A percentile compares a stretch with the other conserved stretches of the same genome.
Evolutionary conservation across 2,329 filamentous ascomycete genomes (phyloP).

Genomic region (Gnomoniopsis smithogilvyi): DNA sequence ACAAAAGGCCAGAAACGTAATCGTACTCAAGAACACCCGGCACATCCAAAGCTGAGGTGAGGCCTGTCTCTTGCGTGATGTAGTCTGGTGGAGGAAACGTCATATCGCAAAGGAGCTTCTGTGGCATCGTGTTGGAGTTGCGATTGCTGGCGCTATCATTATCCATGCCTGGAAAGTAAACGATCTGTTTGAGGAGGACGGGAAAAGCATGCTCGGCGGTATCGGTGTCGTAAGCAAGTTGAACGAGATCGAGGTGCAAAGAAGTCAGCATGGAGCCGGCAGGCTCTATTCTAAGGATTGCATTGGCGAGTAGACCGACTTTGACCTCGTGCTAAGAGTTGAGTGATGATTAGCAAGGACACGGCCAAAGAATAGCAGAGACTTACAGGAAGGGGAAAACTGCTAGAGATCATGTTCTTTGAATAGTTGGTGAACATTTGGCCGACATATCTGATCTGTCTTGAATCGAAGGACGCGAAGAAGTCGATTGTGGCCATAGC

Average conservation of each 20-base stretch:
- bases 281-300: slow-evolving; percentile 65
- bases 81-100: slow-evolving; percentile 48
- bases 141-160: slow-evolving; percentile 21
- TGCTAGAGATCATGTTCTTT: slow-evolving; percentile 34
- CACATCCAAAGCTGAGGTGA: slow-evolving; percentile 52
- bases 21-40: slow-evolving; percentile 65
- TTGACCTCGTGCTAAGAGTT: slow-evolving; percentile 41
- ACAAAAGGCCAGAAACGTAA: slow-evolving; percentile 60
- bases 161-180: slow-evolving; percentile 57
- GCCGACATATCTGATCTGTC: slow-evolving; percentile 52
- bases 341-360: neutral
- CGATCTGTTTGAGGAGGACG: slow-evolving; percentile 62
- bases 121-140: slow-evolving; percentile 19
- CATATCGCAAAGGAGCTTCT: slow-evolving; percentile 43
- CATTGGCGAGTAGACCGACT: slow-evolving; percentile 43
- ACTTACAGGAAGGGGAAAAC: slow-evolving; percentile 38
- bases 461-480: slow-evolving; percentile 44
- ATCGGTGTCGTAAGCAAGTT: slow-evolving; percentile 55
- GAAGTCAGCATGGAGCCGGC: slow-evolving; percentile 64
- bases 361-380: neutral
- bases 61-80: slow-evolving; percentile 55
- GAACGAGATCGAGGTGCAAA: slow-evolving; percentile 56
- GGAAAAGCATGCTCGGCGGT: slow-evolving; percentile 52
- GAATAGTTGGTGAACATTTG: slow-evolving; percentile 41
- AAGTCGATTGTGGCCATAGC: slow-evolving; percentile 39